Evolutionary conservation across 371 early-diverging fungal genomes (phyloP), one percentile per base, ranked within the genome.

Genomic region (Mucor ambiguus): DNA sequence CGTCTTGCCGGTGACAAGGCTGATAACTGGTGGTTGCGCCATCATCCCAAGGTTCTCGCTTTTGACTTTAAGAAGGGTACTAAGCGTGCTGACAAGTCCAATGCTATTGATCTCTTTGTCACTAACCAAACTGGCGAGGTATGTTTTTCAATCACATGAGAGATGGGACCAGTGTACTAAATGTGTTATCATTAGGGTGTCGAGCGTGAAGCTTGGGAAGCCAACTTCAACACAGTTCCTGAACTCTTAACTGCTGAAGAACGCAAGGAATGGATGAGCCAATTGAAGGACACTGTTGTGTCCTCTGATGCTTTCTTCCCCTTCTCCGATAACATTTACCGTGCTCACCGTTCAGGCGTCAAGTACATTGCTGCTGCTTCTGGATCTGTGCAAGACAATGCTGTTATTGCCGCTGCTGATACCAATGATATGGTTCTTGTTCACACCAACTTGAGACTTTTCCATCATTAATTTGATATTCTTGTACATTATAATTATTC

Each of bases 251-350:
- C 95, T 14, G 86, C 81, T 24, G 90, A 85, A 57, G 95, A 96
- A 77, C 91, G 93, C 60, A 80, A 80, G 63, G 92, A 81, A 64
- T 95, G 94, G 85, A 87, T 92, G 84, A 77, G 75, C 60, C 63
- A 85, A 70, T 80, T 94, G 58, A 76, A 64, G 29, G 94, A 87
- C 57, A 92, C 97, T 33, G 92, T 92, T 12, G 83, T 96, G 9
- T 89, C 94, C 3, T 95, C 95, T 28, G 98, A 98, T 77, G 98
- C 98, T 44, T 98, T 98, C 90, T 98, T 98, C 95, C 98, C 98
- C 73, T 98, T 98, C 90, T 84, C 92, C 11, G 98, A 98, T 81
- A 97, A 96, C 72, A 83, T 98, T 63, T 92, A 93, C 75, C 88
- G 98, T 58, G 98, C 91, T 44, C 79, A 84, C 32, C 85, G 89